Evolutionary conservation across 176 grass and related monocot genomes (phyloP), one percentile per base, ranked within the genome.

Genomic region (Calamus simplicifolius): DNA sequence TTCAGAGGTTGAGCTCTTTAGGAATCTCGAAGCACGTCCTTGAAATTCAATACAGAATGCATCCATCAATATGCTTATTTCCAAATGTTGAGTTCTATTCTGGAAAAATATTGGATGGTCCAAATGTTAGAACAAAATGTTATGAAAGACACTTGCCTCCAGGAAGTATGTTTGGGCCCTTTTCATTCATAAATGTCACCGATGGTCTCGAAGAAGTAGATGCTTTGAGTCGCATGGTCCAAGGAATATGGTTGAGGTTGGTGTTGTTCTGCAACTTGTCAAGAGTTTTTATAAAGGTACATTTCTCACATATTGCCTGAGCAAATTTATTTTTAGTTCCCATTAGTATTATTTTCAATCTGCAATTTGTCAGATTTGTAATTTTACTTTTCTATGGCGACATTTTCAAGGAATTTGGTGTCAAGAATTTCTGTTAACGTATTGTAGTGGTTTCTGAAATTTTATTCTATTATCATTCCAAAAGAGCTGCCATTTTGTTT

Each of bases 21-120:
- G 18, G 63, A 25, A 77, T 76, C 19, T 60, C 75, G 48, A 95
- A 90, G 19, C 72, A 86, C 58, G 66, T 95, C 61, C 54, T 95
- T 62, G 86, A 95, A 48, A 81, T 76, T 70, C 90, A 95, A 31
- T 95, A 95, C 66, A 77, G 90, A 16, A 95, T 95, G 86, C 72
- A 81, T 29, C 90, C 86, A 64, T 57, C 18, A 35, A 90, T 95
- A 49, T 89, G 86, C 25, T 60, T 64, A 26, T 95, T 89, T 76
- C 90, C 82, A 70, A 89, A 90, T 71, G 61, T 54, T 59, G 58
- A 27, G 18, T 87, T 95, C 76, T 95, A 95, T 64, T 62, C 60
- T 55, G 75, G 52, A 15, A 81, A 81, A 38, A 80, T 95, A 68
- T 80, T 84, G 66, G 80, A 95, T 74, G 86, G 86, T 6, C 72